Conservation (phyloP, 805 yeast genomes). For the Osmozyma mogii region DNA sequence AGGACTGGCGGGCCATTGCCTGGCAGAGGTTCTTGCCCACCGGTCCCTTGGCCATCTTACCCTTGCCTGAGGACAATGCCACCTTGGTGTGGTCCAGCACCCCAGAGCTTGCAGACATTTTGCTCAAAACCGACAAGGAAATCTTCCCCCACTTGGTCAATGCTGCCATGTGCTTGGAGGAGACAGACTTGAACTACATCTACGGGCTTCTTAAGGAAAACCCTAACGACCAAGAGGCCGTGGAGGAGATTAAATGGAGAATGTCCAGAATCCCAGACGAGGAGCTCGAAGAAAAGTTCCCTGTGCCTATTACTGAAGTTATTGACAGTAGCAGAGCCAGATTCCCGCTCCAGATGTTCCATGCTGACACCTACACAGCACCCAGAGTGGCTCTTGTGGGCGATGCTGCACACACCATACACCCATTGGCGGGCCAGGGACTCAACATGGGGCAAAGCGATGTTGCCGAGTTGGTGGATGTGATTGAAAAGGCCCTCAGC, state of each 20-base stretch:
- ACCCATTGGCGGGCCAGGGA: conserved; percentile 97
- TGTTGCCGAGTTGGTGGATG: conserved; percentile 60
- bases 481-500: conserved; percentile 60
- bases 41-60: conserved; percentile 90
- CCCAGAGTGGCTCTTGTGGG: conserved; percentile 91
- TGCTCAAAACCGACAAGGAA: conserved; percentile 50
- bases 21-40: conserved; percentile 90
- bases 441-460: conserved; percentile 96
- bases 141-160: conserved; percentile 67
- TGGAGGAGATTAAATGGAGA: conserved; percentile 73
- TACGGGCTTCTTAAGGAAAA: conserved; percentile 35
- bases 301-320: conserved; percentile 56
- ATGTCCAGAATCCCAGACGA: conserved; percentile 33
- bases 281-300: conserved; percentile 52
- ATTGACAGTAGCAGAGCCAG: conserved; percentile 65
- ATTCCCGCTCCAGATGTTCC: conserved; percentile 82
- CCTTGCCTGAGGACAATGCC: conserved; percentile 81
- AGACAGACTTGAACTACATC: conserved; percentile 67
- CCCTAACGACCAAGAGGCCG: conserved; percentile 39
- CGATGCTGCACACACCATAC: conserved; percentile 97
- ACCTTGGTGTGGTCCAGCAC: conserved; percentile 91
- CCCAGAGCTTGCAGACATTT: conserved; percentile 59
- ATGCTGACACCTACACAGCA: conserved; percentile 81
- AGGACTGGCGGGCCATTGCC: conserved; percentile 65
- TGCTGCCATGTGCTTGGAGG: conserved; percentile 77